Evolutionary conservation across 768 basidiomycete species (phyloP).

Genomic region (Cystofilobasidium macerans): DNA sequence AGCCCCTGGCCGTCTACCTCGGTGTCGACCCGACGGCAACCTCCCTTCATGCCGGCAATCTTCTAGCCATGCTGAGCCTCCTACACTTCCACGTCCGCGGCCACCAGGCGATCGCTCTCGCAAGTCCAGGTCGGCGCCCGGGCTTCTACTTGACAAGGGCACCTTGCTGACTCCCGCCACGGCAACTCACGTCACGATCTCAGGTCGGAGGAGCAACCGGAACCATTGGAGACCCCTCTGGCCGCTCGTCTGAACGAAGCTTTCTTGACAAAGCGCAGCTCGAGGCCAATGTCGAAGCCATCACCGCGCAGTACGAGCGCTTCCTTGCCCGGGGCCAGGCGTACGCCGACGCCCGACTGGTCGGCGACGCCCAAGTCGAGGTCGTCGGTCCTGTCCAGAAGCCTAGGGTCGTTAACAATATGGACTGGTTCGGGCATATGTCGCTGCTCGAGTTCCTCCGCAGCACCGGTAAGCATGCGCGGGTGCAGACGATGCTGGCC

Average conservation of each 20-base stretch:
- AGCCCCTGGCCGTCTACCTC: conserved; percentile 53
- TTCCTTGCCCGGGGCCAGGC: conserved; percentile 60
- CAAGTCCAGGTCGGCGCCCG: conserved; percentile 41
- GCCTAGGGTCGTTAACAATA: conserved; percentile 51
- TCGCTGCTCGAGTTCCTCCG: conserved; percentile 74
- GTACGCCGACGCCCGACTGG: conserved; percentile 47
- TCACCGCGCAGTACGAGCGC: conserved; percentile 53
- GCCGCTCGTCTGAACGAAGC: conserved; percentile 67
- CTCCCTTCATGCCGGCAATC: conserved; percentile 85
- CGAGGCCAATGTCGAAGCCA: conserved; percentile 52
- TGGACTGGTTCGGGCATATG: conserved; percentile 66
- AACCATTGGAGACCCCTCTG: conserved; percentile 92
- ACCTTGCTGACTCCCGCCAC: neutral
- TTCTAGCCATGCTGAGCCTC: conserved; percentile 73
- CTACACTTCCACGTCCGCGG: conserved; percentile 82
- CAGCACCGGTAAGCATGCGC: conserved; percentile 62
- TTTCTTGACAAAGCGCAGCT: conserved; percentile 53
- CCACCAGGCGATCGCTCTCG: conserved; percentile 70
- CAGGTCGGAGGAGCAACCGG: conserved; percentile 96
- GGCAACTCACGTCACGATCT: neutral
- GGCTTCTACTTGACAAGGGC: too few species aligned
- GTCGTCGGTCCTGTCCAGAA: conserved; percentile 17
- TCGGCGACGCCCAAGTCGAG: conserved; percentile 14
- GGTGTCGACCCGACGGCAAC: conserved; percentile 88
- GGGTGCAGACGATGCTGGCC: conserved; percentile 79